These are phyloP conservation scores for Ampelomyces quisqualis DNA, from an alignment of 2,329 filamentous ascomycete species.

Conservation along the genomic window DNA sequence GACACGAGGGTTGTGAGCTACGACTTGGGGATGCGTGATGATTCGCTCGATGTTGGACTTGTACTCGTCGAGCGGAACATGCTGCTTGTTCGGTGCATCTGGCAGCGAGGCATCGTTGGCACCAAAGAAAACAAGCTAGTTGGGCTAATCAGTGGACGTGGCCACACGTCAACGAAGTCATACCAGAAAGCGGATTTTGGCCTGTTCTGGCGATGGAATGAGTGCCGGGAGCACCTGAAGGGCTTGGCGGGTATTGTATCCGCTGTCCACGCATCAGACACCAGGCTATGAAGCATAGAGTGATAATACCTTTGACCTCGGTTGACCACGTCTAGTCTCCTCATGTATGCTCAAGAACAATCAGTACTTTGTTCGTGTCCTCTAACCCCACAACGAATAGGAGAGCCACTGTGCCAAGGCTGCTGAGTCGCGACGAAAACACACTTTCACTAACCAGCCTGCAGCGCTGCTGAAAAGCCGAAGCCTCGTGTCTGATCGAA, in stretches of 20 bases:
- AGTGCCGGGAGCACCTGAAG: conserved; percentile 68
- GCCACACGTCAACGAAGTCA: too few relatives aligned
- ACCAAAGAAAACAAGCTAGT: conserved; percentile 79
- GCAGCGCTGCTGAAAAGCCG: conserved; percentile 70
- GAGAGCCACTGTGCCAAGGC: too few relatives aligned
- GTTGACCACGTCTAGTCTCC: conserved; percentile 83
- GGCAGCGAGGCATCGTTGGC: conserved; percentile 84
- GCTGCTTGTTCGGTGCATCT: conserved; percentile 64
- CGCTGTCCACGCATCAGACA: conserved; percentile 48
- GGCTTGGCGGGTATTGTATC: conserved; percentile 79
- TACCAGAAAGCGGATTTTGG: conserved; percentile 68
- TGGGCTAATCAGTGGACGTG: too few relatives aligned
- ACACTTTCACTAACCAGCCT: conserved; percentile 60
- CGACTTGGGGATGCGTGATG: conserved; percentile 68
- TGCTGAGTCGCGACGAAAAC: too few relatives aligned
- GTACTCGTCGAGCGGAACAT: conserved; percentile 76
- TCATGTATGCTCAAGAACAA: conserved; percentile 62
- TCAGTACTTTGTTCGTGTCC: too few relatives aligned
- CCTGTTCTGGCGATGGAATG: conserved; percentile 65
- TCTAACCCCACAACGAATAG: too few relatives aligned
- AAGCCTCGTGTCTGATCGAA: conserved; percentile 66
- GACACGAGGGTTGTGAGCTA: conserved; percentile 69
- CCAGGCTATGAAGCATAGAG: neutral
- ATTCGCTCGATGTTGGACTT: conserved; percentile 70
- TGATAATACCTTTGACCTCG: conserved; percentile 67